Evolutionary conservation across 1,284 basidiomycete genomes (phyloP).

Genomic region (Apiotrichum siamense): DNA sequence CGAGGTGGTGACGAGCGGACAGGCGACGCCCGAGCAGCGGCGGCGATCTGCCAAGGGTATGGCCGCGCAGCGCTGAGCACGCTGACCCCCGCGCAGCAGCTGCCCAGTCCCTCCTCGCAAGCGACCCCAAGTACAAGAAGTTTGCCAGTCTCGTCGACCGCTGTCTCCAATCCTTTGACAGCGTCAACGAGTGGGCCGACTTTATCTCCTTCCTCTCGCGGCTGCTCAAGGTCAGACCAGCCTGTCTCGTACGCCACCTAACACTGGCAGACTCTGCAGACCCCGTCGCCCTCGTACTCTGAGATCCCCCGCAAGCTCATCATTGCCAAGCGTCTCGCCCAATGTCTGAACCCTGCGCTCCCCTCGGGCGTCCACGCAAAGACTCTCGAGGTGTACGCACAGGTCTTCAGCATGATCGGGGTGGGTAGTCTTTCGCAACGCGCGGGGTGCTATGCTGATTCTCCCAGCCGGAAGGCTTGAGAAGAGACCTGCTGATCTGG

Average conservation of each 20-base stretch:
- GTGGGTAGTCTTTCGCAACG: conserved; percentile 51
- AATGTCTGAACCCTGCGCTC: conserved; percentile 93
- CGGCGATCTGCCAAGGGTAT: conserved; percentile 34
- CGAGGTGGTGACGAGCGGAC: conserved; percentile 23
- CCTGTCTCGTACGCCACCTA: background rate
- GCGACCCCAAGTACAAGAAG: conserved; percentile 93
- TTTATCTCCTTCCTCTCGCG: conserved; percentile 96
- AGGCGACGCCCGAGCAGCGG: conserved; percentile 39
- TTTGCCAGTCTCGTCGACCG: conserved; percentile 86
- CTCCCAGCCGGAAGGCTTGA: conserved; percentile 77
- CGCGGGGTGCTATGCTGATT: background rate
- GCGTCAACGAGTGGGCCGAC: conserved; percentile 98
- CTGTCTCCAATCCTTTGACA: conserved; percentile 87
- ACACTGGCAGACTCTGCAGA: conserved; percentile 66
- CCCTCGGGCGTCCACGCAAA: conserved; percentile 95
- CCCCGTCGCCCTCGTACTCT: conserved; percentile 74
- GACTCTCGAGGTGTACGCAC: conserved; percentile 89
- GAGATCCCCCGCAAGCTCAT: conserved; percentile 93
- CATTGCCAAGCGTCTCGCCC: conserved; percentile 89
- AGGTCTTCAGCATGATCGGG: conserved; percentile 83
- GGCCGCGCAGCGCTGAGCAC: background rate
- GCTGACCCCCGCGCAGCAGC: conserved; percentile 21
- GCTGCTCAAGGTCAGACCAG: conserved; percentile 70
- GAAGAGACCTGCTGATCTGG: conserved; percentile 86
- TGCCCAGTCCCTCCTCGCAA: conserved; percentile 34